Evolutionary conservation across 176 grass and related monocot genomes (phyloP).

Genomic region (Aegilops umbellulata): DNA sequence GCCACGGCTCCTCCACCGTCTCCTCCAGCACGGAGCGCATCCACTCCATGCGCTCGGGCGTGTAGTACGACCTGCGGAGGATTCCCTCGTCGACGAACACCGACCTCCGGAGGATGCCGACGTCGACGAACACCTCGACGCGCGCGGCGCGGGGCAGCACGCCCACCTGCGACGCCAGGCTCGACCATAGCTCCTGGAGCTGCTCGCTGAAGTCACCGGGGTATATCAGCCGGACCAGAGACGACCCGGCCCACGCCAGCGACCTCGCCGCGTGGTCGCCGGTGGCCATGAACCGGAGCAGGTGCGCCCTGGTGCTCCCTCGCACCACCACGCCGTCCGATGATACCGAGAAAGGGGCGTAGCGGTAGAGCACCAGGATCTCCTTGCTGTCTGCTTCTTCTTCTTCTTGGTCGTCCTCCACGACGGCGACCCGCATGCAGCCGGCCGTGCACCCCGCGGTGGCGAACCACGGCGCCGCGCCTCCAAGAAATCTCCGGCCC

Average conservation of each 20-base stretch:
- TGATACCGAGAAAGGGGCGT: not conserved
- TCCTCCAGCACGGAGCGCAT: not conserved
- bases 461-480: not conserved
- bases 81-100: constrained; percentile 19
- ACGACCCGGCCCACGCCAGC: not conserved
- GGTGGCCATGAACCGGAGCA: not conserved
- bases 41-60: not conserved
- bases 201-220: not conserved
- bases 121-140: constrained; percentile 9
- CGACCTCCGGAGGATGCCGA: constrained; percentile 8
- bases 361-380: constrained; percentile 12
- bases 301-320: not conserved
- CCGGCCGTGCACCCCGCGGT: not conserved
- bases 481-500: not conserved
- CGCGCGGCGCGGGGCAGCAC: not conserved
- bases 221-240: not conserved
- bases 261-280: not conserved
- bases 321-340: not conserved
- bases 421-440: not conserved
- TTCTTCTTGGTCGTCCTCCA: not conserved
- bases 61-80: not conserved
- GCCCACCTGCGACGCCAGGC: not conserved
- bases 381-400: not conserved
- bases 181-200: constrained; percentile 13
- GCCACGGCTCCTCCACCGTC: not conserved